Base-by-base conservation (phyloP, 306 rosid species). In the Quercus ilex region DNA sequence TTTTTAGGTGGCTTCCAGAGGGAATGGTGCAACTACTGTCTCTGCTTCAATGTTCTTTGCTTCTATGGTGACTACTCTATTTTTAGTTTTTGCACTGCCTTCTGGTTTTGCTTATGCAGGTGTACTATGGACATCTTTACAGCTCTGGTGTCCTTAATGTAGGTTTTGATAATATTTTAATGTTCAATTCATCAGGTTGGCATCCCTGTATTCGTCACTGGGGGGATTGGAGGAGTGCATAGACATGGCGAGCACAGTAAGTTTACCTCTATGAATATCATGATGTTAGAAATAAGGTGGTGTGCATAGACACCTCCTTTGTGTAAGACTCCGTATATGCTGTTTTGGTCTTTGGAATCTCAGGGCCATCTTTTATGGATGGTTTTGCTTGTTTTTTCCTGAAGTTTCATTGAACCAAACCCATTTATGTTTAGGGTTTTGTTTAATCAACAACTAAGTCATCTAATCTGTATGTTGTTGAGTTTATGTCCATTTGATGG, bases 141-240 rank as follows among this genome's bases (percentile, higher is more conserved):
- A 30, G 35, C 60, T 77, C 75, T 55, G 43, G 46, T 69, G 25
- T 43, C 72, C 73, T 79, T 79, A 20, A 71, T 58, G 59, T 43
- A 4, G 31, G 38, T 56, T 56, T 49, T 62, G 63, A 7, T n/a
- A 57, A 31, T 72, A 31, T 69, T 25, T 72, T 59, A 58, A 73
- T 68, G 14, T 68, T 67, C 75, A 41, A 17, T 43, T 20, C 83
- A 78, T 72, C 87, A 94, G 98, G 94, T 87, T 81, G 89, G 92
- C 62, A 92, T 94, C 82, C 85, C 90, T 33, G 85, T 92, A 65
- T 94, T 92, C 80, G 98, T 94, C 20, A 94, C 98, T 28, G 98
- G 99, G 28, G 97, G 99, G 19, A 87, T 92, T 60, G 99, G 99
- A 73, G 99, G 99, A 81, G 99, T 95, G 26, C 97, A 92, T 85